Percentiles rank a stretch among this genome's conserved stretches.
These are phyloP conservation scores for Jacaranda copaia DNA, from an alignment of 257 asterid species.

Conservation along the genomic window DNA sequence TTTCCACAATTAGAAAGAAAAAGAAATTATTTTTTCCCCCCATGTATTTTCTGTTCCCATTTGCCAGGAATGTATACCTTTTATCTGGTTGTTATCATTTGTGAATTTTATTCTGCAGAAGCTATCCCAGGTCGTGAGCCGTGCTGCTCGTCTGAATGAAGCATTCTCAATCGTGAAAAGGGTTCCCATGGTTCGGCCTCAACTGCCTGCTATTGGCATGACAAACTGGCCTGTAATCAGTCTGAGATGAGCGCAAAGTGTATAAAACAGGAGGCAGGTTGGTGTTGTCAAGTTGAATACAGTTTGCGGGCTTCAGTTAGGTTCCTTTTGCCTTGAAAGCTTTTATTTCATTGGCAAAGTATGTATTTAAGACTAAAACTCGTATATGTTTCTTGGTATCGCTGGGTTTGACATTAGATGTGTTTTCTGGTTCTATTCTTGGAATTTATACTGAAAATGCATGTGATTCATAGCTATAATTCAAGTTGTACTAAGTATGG, in stretches of 20 bases:
- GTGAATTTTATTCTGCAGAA: conserved; percentile 59
- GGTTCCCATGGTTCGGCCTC: conserved; percentile 81
- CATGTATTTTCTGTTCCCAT: too few species aligned
- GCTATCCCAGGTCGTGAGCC: conserved; percentile 88
- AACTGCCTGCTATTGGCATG: conserved; percentile 68
- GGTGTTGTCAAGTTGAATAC: conserved; percentile 37
- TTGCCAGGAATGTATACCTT: too few species aligned
- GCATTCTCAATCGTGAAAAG: conserved; percentile 92
- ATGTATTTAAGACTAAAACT: too few species aligned
- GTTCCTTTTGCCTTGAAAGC: too few species aligned
- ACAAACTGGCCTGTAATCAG: conserved; percentile 74
- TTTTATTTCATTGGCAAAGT: too few species aligned
- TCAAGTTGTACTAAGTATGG: too few species aligned
- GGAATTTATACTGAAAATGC: conserved; percentile 7
- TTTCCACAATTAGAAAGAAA: not conserved
- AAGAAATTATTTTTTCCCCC: not conserved
- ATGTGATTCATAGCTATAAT: not conserved
- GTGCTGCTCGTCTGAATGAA: conserved; percentile 91
- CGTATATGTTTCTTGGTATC: too few species aligned
- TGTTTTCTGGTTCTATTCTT: conserved; percentile 3
- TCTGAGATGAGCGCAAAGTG: conserved; percentile 54
- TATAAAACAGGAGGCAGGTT: conserved; percentile 25
- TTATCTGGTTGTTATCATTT: conserved; percentile 14
- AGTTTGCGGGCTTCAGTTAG: conserved; percentile 23
- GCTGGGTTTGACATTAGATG: not conserved